Evolutionary conservation across 1,284 basidiomycete species (phyloP).

Genomic region (Stereum hirsutum): DNA sequence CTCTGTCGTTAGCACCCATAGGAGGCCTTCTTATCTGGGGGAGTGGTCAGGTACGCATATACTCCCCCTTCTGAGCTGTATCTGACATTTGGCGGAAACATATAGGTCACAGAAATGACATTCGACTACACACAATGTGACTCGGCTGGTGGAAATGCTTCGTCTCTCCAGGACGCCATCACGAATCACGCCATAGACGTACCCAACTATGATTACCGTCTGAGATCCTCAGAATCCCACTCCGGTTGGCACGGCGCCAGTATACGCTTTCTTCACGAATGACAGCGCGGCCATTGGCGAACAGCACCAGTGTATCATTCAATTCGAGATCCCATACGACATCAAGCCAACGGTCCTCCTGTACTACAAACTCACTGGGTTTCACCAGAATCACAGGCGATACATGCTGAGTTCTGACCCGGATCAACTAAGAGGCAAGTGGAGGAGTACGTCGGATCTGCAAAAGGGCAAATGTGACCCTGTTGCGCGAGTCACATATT

Average conservation of each 20-base stretch:
- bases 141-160: conserved; percentile 40
- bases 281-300: conserved; percentile 29
- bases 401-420: conserved; percentile 91
- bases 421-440: conserved; percentile 79
- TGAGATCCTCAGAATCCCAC: conserved; percentile 50
- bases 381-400: conserved; percentile 97
- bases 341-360: conserved; percentile 76
- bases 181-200: conserved; percentile 39
- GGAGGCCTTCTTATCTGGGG: conserved; percentile 93
- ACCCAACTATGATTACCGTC: conserved; percentile 63
- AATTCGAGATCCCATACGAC: conserved; percentile 77
- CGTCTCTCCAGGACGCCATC: conserved; percentile 15
- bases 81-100: not conserved
- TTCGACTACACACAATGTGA: conserved; percentile 96
- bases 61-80: not conserved
- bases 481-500: too few species aligned
- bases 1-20: conserved; percentile 92
- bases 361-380: conserved; percentile 96
- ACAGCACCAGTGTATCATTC: conserved; percentile 61
- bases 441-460: conserved; percentile 40
- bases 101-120: conserved; percentile 83
- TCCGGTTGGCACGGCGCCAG: conserved; percentile 38
- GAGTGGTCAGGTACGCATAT: conserved; percentile 45
- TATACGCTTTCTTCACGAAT: conserved; percentile 62
- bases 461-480: conserved; percentile 86